These are phyloP conservation scores for Dendrostoma leiphaemia DNA, from an alignment of 2,329 filamentous ascomycete species.

Conservation along the genomic window DNA sequence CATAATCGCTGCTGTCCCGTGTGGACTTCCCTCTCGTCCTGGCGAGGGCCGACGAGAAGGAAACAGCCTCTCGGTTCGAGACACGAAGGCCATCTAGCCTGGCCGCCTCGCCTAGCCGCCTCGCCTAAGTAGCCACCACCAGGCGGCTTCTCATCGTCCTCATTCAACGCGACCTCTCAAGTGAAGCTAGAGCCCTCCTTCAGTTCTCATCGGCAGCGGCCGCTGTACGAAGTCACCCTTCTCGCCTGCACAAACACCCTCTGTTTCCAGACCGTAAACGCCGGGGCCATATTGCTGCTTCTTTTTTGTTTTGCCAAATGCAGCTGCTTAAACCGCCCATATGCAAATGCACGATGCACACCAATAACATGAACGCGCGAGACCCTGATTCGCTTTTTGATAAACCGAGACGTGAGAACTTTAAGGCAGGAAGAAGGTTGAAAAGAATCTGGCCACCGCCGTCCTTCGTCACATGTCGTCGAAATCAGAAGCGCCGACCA, in stretches of 20 bases:
- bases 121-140: background rate
- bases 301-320: slow-evolving; percentile 18
- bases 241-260: slow-evolving; percentile 8
- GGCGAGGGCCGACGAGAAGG: background rate
- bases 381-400: slow-evolving; percentile 6
- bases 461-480: slow-evolving; percentile 53
- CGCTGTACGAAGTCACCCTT: slow-evolving; percentile 2
- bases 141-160: background rate
- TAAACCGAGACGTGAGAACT: background rate
- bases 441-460: slow-evolving; percentile 1
- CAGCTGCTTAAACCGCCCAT: slow-evolving; percentile 20
- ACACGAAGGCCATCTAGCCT: background rate
- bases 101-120: background rate
- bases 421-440: slow-evolving; percentile 3
- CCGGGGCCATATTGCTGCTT: slow-evolving; percentile 17
- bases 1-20: slow-evolving; percentile 3
- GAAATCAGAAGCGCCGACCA: slow-evolving; percentile 62
- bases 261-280: slow-evolving; percentile 18
- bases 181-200: slow-evolving; percentile 9
- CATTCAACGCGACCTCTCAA: slow-evolving; percentile 7
- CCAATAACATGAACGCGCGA: slow-evolving; percentile 16
- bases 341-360: slow-evolving; percentile 21
- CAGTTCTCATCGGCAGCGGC: background rate
- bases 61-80: slow-evolving; percentile 3
- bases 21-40: background rate